phyloP scores from a whole-genome alignment of 208 protist genomes.

The Jaenimonas drosophilae region DNA sequence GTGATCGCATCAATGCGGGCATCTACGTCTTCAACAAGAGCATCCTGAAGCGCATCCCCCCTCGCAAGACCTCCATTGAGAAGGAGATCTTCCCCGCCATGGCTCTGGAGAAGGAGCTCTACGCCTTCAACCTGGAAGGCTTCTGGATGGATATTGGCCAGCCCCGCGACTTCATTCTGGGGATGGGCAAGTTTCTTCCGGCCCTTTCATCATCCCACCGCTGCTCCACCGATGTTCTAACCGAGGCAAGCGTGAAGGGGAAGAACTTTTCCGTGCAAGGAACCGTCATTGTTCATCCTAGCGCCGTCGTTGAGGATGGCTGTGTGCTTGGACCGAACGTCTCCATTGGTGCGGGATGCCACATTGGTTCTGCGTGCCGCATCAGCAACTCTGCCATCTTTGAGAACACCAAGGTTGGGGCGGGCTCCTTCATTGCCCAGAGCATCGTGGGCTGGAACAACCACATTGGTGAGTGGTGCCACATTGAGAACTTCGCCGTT shows the following conservation, averaged over 20 bases:
- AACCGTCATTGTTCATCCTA: slow-evolving; percentile 78
- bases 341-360: slow-evolving; percentile 90
- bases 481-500: slow-evolving; percentile 92
- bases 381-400: slow-evolving; percentile 85
- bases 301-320: slow-evolving; percentile 86
- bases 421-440: slow-evolving; percentile 66
- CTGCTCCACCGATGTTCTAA: slow-evolving; percentile 19
- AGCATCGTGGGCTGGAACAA: slow-evolving; percentile 97
- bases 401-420: slow-evolving; percentile 67
- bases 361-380: slow-evolving; percentile 85
- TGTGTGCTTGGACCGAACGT: slow-evolving; percentile 94
- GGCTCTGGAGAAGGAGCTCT: slow-evolving; percentile 90
- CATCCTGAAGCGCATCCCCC: slow-evolving; percentile 92
- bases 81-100: slow-evolving; percentile 95
- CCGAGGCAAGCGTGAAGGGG: slow-evolving; percentile 14
- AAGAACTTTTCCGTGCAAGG: slow-evolving; percentile 56
- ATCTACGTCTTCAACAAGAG: slow-evolving; percentile 96
- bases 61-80: slow-evolving; percentile 93
- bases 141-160: slow-evolving; percentile 99
- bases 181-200: slow-evolving; percentile 82
- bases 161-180: slow-evolving; percentile 91
- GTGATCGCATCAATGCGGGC: slow-evolving; percentile 96
- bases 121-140: slow-evolving; percentile 90
- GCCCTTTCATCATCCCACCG: slow-evolving; percentile 25
- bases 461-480: slow-evolving; percentile 85